Conservation (phyloP, 2,329 filamentous ascomycete species). For the Fusarium denticulatum region DNA sequence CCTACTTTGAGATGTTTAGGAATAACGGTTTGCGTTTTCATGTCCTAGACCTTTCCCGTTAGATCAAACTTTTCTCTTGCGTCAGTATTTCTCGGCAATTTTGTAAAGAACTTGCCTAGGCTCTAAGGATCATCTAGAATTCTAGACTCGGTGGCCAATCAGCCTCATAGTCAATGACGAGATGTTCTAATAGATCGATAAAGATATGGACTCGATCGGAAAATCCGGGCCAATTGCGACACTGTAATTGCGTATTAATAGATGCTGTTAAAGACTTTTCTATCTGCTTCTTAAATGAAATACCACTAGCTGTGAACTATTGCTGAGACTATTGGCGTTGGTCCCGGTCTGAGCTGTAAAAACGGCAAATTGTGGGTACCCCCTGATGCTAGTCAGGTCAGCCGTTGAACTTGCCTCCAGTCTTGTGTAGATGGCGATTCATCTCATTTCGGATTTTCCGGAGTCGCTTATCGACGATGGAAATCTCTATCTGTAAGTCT, state of each 20-base stretch:
- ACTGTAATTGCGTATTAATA: not conserved
- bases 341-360: fast-evolving
- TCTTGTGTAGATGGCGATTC: not conserved
- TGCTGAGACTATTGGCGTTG: not conserved
- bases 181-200: not conserved
- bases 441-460: not conserved
- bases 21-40: too few relatives aligned
- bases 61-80: too few relatives aligned
- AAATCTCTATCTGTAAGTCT: not conserved
- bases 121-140: fast-evolving
- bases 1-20: not conserved
- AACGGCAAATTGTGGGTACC: not conserved
- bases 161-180: not conserved
- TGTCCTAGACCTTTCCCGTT: too few relatives aligned
- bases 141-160: fast-evolving
- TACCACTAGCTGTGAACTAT: not conserved
- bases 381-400: not conserved
- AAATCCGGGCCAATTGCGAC: not conserved
- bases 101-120: too few relatives aligned
- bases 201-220: not conserved
- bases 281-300: too few relatives aligned
- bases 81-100: too few relatives aligned
- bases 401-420: not conserved
- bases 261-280: not conserved
- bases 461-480: not conserved